Conservation (phyloP, 345 rosid species). For the Rhodamnia rubescens region DNA sequence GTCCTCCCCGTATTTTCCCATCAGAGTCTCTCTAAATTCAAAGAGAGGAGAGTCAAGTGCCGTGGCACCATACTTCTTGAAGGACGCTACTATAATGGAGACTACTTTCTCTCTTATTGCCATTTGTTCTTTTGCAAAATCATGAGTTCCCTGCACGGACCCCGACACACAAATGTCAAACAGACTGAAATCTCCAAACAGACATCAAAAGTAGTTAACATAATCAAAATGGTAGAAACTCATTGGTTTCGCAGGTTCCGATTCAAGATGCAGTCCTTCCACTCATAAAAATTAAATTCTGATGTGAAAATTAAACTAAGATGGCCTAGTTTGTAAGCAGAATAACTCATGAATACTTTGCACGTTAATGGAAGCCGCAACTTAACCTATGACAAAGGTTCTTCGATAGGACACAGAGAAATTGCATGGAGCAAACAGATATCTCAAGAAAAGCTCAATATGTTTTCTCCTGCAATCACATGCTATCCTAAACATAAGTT, state of each 20-base stretch:
- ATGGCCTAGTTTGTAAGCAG: neutral
- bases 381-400: neutral
- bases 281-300: neutral
- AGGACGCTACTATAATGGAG: too few relatives aligned
- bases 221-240: too few relatives aligned
- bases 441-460: neutral
- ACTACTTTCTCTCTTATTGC: too few relatives aligned
- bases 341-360: neutral
- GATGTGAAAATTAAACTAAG: neutral
- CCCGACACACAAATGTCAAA: too few relatives aligned
- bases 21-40: slow-evolving; percentile 84
- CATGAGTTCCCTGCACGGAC: too few relatives aligned
- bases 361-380: neutral
- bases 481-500: neutral
- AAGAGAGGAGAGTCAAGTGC: neutral
- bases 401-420: neutral
- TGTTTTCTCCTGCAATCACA: neutral
- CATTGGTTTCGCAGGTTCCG: too few relatives aligned
- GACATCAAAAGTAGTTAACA: too few relatives aligned
- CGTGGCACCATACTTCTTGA: too few relatives aligned
- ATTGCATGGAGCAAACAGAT: neutral
- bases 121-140: too few relatives aligned
- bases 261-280: neutral
- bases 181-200: too few relatives aligned
- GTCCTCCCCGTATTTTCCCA: slow-evolving; percentile 91